Evolutionary conservation across 495 filamentous ascomycete species (phyloP).

Genomic region (Podospora pseudocomata): DNA sequence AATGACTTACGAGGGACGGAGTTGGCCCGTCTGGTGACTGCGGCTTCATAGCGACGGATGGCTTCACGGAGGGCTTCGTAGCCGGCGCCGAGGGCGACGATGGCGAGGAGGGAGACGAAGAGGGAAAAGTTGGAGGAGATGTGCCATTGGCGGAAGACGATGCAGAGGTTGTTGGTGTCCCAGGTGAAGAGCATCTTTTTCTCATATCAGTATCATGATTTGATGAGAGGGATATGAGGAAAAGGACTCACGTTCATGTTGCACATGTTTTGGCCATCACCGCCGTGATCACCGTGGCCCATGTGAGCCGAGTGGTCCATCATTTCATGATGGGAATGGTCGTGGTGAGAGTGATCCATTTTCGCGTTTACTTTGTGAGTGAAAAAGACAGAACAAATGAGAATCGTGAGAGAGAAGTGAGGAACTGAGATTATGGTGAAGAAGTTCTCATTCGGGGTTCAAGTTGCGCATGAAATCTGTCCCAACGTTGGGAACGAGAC

Average conservation of each 20-base stretch:
- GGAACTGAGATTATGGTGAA: not conserved
- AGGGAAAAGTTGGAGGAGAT: constrained; percentile 67
- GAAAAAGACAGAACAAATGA: not conserved
- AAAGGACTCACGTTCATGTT: constrained; percentile 73
- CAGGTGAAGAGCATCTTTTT: constrained; percentile 94
- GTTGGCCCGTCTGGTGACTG: constrained; percentile 50
- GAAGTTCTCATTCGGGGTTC: not conserved
- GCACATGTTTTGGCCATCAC: constrained; percentile 45
- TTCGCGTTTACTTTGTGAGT: not conserved
- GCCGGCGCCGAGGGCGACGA: constrained; percentile 77
- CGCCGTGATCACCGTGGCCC: constrained; percentile 31
- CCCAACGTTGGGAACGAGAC: not conserved
- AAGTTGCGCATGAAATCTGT: not conserved
- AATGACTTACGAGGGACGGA: constrained; percentile 53
- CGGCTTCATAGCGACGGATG: constrained; percentile 71
- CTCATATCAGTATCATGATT: not conserved
- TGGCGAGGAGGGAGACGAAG: constrained; percentile 72
- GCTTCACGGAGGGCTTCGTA: constrained; percentile 84
- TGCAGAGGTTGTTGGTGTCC: constrained; percentile 87
- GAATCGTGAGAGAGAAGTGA: not conserved
- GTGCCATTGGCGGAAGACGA: constrained; percentile 90
- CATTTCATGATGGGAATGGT: constrained; percentile 27
- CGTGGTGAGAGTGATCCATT: constrained; percentile 48
- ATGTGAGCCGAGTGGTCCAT: constrained; percentile 54
- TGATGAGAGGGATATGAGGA: constrained; percentile 7